Evolutionary conservation across 2,329 filamentous ascomycete genomes (phyloP).

Genomic region (Beauveria sp.): DNA sequence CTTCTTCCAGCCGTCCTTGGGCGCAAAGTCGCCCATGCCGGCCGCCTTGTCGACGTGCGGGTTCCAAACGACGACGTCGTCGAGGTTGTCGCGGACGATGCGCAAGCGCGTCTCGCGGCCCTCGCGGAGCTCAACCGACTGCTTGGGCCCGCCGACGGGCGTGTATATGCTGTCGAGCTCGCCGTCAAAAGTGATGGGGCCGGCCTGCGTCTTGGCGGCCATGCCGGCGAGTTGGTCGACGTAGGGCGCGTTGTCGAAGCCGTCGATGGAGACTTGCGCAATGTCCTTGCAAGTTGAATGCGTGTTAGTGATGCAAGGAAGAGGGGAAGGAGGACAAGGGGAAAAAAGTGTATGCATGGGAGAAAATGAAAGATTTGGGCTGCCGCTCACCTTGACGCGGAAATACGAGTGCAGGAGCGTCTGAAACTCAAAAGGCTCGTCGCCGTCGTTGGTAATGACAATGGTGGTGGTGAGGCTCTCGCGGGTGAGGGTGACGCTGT

Average conservation of each 20-base stretch:
- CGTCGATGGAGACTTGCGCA: constrained; percentile 60
- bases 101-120: constrained; percentile 59
- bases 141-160: constrained; percentile 52
- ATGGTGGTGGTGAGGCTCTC: constrained; percentile 72
- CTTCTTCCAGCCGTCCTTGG: constrained; percentile 81
- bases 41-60: constrained; percentile 83
- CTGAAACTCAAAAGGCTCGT: constrained; percentile 81
- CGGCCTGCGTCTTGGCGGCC: constrained; percentile 56
- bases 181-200: constrained; percentile 59
- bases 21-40: constrained; percentile 77
- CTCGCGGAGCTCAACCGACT: constrained; percentile 53
- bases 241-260: constrained; percentile 70
- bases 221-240: constrained; percentile 72
- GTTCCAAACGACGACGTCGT: constrained; percentile 93
- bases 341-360: too few species aligned
- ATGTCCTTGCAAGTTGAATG: constrained; percentile 57
- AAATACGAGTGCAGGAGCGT: constrained; percentile 89
- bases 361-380: not conserved
- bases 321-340: too few species aligned
- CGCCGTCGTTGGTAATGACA: constrained; percentile 82
- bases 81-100: constrained; percentile 75
- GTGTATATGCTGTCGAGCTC: constrained; percentile 89
- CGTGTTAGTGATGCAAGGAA: too few species aligned
- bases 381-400: constrained; percentile 57
- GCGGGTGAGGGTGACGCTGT: constrained; percentile 78